Evolutionary conservation across 225 moss, liverwort and hornwort species (phyloP), one percentile per base, ranked within the genome.

Genomic region (Pseudoscleropodium purum): DNA sequence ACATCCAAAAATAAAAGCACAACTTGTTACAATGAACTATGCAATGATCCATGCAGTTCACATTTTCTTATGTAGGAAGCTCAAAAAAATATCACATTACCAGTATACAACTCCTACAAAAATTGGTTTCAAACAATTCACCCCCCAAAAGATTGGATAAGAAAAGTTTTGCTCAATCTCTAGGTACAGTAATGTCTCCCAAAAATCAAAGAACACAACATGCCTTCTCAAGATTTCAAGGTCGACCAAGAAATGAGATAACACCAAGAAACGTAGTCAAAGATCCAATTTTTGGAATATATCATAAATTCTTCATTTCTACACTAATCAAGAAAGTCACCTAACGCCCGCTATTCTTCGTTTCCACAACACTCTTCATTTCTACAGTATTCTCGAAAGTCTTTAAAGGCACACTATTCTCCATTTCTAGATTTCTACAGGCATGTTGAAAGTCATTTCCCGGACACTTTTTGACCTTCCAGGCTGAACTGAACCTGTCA

Each of bases 141-240:
- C 15, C 12, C 25, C 4, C 0, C 4, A 25, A 70, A 25, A 43
- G 5, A 9, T 13, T 39, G 24, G 7, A n/a, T 6, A 2, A 7
- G 8, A 9, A 25, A 17, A 4, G 0, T 1, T 29, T 1, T 5
- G 5, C 43, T 10, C 29, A 45, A 29, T 74, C 29, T 15, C 2
- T 3, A 47, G n/a, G n/a, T n/a, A n/a, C n/a, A 10, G 9, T 47
- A 2, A 18, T 10, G 10, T 6, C 10, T 45, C 17, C 45, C 29
- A 4, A 18, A 45, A 18, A 47, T 30, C 4, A 31, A 6, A 47
- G 17, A 11, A 31, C 19, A 26, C 31, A 18, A 47, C 47, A 75
- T 2, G 18, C 19, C 31, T 3, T 30, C 18, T 11, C 0, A 29
- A 4, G 11, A 31, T 19, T 18, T 11, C 75, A 31, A 31, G 3